Conservation (phyloP, 2,329 filamentous ascomycete species). For the Fusarium newnesense region DNA sequence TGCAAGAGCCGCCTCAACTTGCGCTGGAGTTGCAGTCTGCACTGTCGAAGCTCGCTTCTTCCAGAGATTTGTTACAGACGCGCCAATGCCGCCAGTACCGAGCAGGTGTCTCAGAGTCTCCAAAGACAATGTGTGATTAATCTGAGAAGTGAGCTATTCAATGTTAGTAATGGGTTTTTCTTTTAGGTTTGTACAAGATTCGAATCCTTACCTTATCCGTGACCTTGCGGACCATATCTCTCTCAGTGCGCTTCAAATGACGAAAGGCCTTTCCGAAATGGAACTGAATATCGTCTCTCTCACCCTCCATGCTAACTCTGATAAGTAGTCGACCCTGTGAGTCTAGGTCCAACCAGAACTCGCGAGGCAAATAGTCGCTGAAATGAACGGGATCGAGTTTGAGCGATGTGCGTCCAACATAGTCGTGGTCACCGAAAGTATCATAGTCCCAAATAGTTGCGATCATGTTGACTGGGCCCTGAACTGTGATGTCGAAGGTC, state of each 20-base stretch:
- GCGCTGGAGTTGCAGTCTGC: constrained; percentile 72
- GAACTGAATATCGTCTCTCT: constrained; percentile 97
- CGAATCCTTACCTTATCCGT: constrained; percentile 83
- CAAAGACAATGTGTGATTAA: constrained; percentile 86
- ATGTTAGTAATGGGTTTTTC: constrained; percentile 21
- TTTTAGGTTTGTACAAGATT: neutral
- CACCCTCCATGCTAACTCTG: constrained; percentile 97
- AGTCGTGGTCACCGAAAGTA: constrained; percentile 96
- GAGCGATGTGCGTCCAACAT: constrained; percentile 93
- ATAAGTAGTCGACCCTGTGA: constrained; percentile 91
- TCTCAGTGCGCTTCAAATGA: constrained; percentile 91
- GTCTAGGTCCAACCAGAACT: constrained; percentile 98
- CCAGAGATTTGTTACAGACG: constrained; percentile 77
- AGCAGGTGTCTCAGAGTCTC: constrained; percentile 81
- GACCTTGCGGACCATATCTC: constrained; percentile 97
- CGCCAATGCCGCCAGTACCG: constrained; percentile 74
- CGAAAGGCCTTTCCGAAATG: constrained; percentile 98
- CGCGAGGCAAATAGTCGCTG: constrained; percentile 91
- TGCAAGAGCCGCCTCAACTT: constrained; percentile 83
- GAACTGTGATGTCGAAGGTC: constrained; percentile 93
- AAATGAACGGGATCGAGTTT: constrained; percentile 99
- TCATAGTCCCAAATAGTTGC: constrained; percentile 99
- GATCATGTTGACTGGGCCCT: constrained; percentile 91
- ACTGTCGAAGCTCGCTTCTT: constrained; percentile 67
- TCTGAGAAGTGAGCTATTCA: constrained; percentile 84